Evolutionary conservation across 257 asterid genomes (phyloP).

Genomic region (Marsdenia floribunda): DNA sequence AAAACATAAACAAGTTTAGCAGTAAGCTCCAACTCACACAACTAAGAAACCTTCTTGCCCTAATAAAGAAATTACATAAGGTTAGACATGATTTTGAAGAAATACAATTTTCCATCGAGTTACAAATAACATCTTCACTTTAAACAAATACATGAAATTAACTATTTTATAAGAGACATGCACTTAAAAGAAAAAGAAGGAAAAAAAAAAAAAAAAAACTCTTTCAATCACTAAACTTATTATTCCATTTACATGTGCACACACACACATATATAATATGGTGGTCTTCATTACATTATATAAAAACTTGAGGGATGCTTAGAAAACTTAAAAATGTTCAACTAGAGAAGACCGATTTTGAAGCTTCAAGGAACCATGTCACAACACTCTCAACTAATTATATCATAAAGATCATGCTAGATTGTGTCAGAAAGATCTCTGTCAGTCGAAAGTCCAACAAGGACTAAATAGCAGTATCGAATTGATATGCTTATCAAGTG

Average conservation of each 20-base stretch:
- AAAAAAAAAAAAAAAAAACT: not conserved
- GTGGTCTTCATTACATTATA: not conserved
- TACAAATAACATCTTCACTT: not conserved
- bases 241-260: not conserved
- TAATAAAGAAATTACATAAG: not conserved
- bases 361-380: not conserved
- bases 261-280: not conserved
- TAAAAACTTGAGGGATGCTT: not conserved
- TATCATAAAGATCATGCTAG: not conserved
- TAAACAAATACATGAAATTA: not conserved
- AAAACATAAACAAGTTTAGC: not conserved
- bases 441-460: not conserved
- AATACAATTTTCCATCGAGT: not conserved
- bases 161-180: not conserved
- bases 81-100: not conserved
- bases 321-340: not conserved
- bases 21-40: not conserved
- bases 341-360: not conserved
- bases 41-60: not conserved
- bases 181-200: not conserved
- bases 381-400: not conserved
- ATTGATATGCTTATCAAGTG: too few relatives aligned
- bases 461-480: not conserved
- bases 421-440: not conserved
- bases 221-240: not conserved